These are phyloP conservation scores for Protostelium mycophagum DNA, from an alignment of 78 protist genomes.

Conservation along the genomic window DNA sequence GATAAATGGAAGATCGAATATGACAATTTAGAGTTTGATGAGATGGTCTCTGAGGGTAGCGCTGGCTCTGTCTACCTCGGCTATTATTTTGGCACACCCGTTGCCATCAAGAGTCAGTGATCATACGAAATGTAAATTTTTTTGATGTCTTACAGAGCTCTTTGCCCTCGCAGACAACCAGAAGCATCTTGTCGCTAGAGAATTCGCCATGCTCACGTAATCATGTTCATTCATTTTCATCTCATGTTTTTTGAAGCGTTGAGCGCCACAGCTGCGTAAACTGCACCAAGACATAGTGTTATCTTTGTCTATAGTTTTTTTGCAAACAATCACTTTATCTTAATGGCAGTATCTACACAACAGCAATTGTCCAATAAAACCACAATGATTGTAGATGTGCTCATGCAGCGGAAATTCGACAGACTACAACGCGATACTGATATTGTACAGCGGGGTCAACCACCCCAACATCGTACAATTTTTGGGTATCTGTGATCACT, in stretches of 20 bases:
- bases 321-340: too few relatives aligned
- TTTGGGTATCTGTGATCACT: constrained; percentile 10
- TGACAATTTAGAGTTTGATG: constrained; percentile 20
- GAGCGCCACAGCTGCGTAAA: too few relatives aligned
- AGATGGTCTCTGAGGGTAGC: constrained; percentile 42
- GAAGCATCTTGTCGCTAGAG: constrained; percentile 20
- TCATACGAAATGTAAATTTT: neutral
- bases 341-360: neutral
- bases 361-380: neutral
- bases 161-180: constrained; percentile 22
- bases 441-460: constrained; percentile 21
- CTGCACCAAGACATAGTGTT: too few relatives aligned
- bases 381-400: too few relatives aligned
- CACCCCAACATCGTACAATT: constrained; percentile 44
- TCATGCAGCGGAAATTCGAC: too few relatives aligned
- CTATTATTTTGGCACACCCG: constrained; percentile 42
- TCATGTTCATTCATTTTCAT: neutral
- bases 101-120: constrained; percentile 38
- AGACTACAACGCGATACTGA: too few relatives aligned
- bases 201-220: constrained; percentile 24
- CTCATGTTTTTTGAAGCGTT: too few relatives aligned
- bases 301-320: too few relatives aligned
- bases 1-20: constrained; percentile 42
- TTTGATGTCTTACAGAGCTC: constrained; percentile 7
- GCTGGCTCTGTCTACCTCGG: constrained; percentile 49